These are phyloP conservation scores for Dacryopinax primogenitus DNA, from an alignment of 768 basidiomycete genomes.

Conservation along the genomic window DNA sequence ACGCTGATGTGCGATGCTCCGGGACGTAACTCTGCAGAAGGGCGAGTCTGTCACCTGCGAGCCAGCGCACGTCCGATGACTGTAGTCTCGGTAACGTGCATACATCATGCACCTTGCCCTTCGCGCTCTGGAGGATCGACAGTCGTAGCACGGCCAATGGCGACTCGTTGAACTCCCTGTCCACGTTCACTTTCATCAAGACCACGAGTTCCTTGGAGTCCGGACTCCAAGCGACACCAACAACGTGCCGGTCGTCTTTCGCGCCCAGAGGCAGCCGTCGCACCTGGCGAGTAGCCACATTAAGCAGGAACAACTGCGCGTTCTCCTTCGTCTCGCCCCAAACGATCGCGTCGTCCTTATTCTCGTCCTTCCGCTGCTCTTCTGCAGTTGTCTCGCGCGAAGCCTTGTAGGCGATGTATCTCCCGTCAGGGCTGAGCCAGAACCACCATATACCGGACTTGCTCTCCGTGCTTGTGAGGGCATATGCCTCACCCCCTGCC, in stretches of 20 bases:
- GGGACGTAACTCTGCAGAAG: not conserved
- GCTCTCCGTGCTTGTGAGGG: not conserved
- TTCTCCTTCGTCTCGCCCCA: not conserved
- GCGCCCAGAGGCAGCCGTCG: not conserved
- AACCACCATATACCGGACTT: not conserved
- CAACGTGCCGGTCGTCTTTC: not conserved
- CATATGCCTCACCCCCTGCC: not conserved
- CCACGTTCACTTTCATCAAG: not conserved
- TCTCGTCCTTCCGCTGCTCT: not conserved
- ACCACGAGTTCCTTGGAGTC: slow-evolving; percentile 8
- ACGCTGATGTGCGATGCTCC: not conserved
- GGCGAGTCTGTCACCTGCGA: not conserved
- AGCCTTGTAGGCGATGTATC: not conserved
- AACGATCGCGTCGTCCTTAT: not conserved
- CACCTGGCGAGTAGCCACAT: not conserved
- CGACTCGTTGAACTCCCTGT: not conserved
- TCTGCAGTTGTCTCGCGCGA: not conserved
- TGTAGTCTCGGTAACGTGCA: not conserved
- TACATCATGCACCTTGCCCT: not conserved
- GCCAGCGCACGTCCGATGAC: not conserved
- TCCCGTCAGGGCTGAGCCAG: not conserved
- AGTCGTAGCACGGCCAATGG: not conserved
- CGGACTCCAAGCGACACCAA: slow-evolving; percentile 3
- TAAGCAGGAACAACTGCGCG: not conserved
- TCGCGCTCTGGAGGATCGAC: not conserved